These are phyloP conservation scores for Russula foetens DNA, from an alignment of 768 basidiomycete species.

Conservation along the genomic window DNA sequence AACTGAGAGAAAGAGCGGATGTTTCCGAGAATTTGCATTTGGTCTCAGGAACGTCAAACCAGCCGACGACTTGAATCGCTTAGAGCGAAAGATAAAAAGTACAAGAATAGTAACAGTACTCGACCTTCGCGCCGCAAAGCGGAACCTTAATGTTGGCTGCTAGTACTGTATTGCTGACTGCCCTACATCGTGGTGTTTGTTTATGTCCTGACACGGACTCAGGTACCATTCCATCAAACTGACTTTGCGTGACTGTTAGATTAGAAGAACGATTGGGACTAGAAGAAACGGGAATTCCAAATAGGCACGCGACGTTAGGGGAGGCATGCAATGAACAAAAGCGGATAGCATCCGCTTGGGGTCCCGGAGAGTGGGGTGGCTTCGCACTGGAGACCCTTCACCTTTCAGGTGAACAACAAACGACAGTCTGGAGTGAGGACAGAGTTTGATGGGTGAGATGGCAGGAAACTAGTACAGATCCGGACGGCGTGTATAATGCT, in stretches of 20 bases:
- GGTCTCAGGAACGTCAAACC: background rate
- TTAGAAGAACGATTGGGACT: too few relatives aligned
- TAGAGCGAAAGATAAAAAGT: too few relatives aligned
- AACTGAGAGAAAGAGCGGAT: background rate
- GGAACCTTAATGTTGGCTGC: background rate
- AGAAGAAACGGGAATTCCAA: background rate
- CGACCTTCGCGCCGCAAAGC: too few relatives aligned
- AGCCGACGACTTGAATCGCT: background rate
- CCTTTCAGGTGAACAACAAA: too few relatives aligned
- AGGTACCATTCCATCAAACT: background rate
- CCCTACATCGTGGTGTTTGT: too few relatives aligned
- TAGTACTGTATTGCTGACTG: too few relatives aligned
- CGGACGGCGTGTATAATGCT: too few relatives aligned
- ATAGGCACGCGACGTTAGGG: background rate
- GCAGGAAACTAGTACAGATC: background rate
- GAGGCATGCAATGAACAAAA: background rate
- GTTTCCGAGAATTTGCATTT: background rate
- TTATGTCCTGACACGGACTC: background rate
- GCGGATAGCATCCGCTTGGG: background rate
- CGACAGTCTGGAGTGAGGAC: too few relatives aligned
- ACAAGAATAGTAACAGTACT: too few relatives aligned
- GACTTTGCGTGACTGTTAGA: too few relatives aligned
- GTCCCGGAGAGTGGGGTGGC: too few relatives aligned
- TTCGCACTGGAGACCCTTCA: too few relatives aligned
- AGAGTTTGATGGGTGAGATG: background rate